phyloP scores from a whole-genome alignment of 305 asterid genomes.

The Fraxinus xanthoxyloides region DNA sequence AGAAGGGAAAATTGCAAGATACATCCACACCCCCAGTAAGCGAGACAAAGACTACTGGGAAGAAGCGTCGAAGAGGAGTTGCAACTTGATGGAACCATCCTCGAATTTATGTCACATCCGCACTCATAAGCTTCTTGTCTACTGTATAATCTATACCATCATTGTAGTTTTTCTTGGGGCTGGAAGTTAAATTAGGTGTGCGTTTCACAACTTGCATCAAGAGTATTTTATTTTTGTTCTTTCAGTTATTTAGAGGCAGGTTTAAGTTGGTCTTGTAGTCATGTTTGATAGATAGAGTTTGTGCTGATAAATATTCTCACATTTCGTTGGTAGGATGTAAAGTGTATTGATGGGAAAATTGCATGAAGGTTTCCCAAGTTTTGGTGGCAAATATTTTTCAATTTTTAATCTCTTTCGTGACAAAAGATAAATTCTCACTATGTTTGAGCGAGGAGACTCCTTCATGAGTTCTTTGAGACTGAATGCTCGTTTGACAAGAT shows the following conservation, averaged over 20 bases:
- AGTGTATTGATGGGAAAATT: conserved; percentile 1
- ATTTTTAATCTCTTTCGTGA: neutral
- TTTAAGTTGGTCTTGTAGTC: conserved; percentile 16
- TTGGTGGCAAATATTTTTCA: neutral
- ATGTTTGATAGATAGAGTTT: conserved; percentile 22
- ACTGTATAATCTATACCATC: conserved; percentile 9
- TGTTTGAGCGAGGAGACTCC: neutral
- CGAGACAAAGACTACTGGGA: conserved; percentile 48
- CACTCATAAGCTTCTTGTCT: conserved; percentile 13
- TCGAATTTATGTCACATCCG: neutral
- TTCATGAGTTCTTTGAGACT: neutral
- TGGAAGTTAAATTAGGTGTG: conserved; percentile 29
- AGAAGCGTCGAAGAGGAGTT: conserved; percentile 58
- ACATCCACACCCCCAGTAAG: conserved; percentile 42
- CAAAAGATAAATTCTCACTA: neutral
- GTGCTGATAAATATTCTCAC: conserved; percentile 5
- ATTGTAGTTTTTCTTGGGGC: conserved; percentile 22
- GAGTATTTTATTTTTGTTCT: neutral
- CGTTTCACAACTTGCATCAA: conserved; percentile 6
- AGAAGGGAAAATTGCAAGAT: conserved; percentile 49
- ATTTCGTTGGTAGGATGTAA: neutral
- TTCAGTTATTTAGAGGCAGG: conserved; percentile 9
- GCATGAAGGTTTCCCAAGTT: conserved; percentile 1
- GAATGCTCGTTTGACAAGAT: neutral
- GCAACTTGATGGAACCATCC: neutral